A percentile compares a stretch with the other conserved stretches of the same genome.
Conservation (phyloP, 225 moss, liverwort and hornwort genomes). For the Polytrichum commune region DNA sequence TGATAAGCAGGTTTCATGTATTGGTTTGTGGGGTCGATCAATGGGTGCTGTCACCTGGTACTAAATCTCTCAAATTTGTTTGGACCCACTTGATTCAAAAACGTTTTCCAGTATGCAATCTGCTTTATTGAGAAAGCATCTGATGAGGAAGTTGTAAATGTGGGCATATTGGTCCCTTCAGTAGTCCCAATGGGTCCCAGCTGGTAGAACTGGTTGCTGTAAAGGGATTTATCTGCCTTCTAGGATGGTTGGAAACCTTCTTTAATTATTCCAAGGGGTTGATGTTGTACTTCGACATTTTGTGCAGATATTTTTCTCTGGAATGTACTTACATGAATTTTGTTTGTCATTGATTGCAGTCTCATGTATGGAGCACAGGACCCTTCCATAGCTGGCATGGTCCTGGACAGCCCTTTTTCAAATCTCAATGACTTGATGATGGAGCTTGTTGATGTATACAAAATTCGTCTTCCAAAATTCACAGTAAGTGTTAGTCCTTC, state of each 20-base stretch:
- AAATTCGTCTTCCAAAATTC: constrained; percentile 98
- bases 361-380: constrained; percentile 98
- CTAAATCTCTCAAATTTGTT: not conserved
- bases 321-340: too few species aligned
- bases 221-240: too few species aligned
- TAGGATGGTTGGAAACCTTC: too few species aligned
- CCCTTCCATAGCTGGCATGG: constrained; percentile 96
- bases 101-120: too few species aligned
- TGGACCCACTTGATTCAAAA: not conserved
- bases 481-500: constrained; percentile 51
- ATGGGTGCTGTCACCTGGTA: constrained; percentile 98
- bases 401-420: constrained; percentile 94
- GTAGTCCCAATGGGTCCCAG: too few species aligned
- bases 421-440: constrained; percentile 98
- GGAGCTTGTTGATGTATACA: constrained; percentile 99
- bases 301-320: too few species aligned
- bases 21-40: constrained; percentile 94
- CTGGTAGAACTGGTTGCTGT: too few species aligned
- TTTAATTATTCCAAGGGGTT: too few species aligned
- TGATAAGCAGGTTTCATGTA: constrained; percentile 75
- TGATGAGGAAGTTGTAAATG: too few species aligned
- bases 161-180: too few species aligned
- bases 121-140: too few species aligned
- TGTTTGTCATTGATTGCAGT: constrained; percentile 33
- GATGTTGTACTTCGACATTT: too few species aligned